Percentiles rank a stretch among this genome's conserved stretches.
These are phyloP conservation scores for Berkeleyomyces basicola DNA, from an alignment of 2,329 filamentous ascomycete species.

Conservation along the genomic window DNA sequence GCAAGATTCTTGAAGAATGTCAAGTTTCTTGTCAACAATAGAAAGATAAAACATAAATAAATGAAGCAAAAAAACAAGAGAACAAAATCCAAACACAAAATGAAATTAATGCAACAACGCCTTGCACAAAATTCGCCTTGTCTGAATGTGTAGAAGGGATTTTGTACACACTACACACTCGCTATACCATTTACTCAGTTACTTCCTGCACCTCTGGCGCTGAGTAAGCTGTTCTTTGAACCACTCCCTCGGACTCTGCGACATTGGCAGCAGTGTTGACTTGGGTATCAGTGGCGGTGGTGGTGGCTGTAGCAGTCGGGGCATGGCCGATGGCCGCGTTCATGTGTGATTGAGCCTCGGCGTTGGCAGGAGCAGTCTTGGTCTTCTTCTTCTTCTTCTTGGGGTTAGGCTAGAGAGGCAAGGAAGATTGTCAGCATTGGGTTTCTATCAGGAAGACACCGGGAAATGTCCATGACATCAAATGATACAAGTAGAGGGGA, in stretches of 20 bases:
- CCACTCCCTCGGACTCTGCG: not conserved
- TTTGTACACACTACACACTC: not conserved
- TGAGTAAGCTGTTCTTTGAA: conserved; percentile 22
- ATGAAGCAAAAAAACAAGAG: not conserved
- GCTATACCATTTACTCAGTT: conserved; percentile 25
- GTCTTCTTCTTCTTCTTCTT: conserved; percentile 44
- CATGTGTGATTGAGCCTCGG: conserved; percentile 27
- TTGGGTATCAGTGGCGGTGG: conserved; percentile 39
- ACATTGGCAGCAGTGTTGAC: conserved; percentile 32
- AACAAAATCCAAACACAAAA: not conserved
- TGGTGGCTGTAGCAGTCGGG: conserved; percentile 35
- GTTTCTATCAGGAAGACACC: not conserved
- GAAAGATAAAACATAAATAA: not conserved
- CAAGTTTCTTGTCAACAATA: not conserved
- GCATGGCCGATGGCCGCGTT: conserved; percentile 36
- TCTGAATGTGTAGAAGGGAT: not conserved
- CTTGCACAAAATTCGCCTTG: not conserved
- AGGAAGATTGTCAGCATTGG: conserved; percentile 19
- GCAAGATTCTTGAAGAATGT: not conserved
- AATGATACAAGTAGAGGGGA: not conserved
- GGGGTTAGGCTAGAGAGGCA: conserved; percentile 23
- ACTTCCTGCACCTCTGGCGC: conserved; percentile 39
- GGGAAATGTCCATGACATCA: not conserved
- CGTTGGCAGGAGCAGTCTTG: conserved; percentile 21
- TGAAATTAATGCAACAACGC: too few relatives aligned